Base-by-base conservation (phyloP, 768 basidiomycete genomes). In the Suillus occidentalis region DNA sequence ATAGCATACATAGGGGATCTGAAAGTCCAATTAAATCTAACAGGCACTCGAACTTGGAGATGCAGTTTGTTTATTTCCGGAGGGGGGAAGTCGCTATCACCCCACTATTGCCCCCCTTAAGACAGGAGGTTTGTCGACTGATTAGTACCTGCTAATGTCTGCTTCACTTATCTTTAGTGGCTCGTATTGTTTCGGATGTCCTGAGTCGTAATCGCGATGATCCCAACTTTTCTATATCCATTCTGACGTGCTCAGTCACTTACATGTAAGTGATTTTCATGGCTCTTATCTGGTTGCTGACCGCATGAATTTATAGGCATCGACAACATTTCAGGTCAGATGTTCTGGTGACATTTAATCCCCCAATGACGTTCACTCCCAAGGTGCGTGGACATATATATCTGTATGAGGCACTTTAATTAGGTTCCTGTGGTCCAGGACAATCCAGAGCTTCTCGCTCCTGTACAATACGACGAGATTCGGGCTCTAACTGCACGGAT, bases 261-360 rank as follows among this genome's bases (percentile, higher is more conserved):
- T 94, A 93, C 70, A 92, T 91, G 90, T 90, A 67, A 65, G 8
- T 37, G 37, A 52, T 40, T 40, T 53, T 22, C 8, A 60, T 42
- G 31, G 31, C 36, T 57, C 18, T 28, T 18, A 3, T 16, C 2
- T 18, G 8, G 28, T 50, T 60, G 42, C 53, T 63, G n/a, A 53
- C n/a, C 40, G 31, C 6, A 57, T 62, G 61, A 62, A 64, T 50
- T 59, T 61, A 61, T 69, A 92, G 90, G 85, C 92, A 93, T 74
- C 84, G 91, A 58, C 87, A 95, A 71, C 89, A 94, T 74, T 96
- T 94, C 71, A 87, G 95, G 34, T 92, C 91, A 12, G 93, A 95
- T 70, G 92, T 95, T 20, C 77, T 96, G 57, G 90, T 96, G 25
- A 90, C 89, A 3, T 94, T 92, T 73, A 88, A 92, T 68, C 80